Percentiles rank a stretch among this genome's conserved stretches.
Evolutionary conservation across 176 grass and related monocot species (phyloP).

Genomic region (Aechmea fasciata): DNA sequence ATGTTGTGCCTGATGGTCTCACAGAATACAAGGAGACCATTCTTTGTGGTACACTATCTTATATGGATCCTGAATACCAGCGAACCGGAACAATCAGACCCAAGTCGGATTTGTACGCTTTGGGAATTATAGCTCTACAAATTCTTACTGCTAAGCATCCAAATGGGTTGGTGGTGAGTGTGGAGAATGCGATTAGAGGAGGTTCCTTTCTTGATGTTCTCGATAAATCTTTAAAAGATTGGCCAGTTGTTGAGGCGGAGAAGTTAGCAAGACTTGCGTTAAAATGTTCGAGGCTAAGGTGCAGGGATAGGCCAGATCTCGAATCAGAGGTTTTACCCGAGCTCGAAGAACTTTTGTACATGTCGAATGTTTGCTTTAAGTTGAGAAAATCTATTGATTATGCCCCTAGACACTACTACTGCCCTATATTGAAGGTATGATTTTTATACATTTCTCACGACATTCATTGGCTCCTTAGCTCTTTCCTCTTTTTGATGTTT

Average conservation of each 20-base stretch:
- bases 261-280: constrained; percentile 61
- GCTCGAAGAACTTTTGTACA: constrained; percentile 54
- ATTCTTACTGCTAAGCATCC: constrained; percentile 52
- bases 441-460: neutral
- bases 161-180: constrained; percentile 38
- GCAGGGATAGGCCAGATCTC: constrained; percentile 66
- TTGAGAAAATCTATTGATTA: constrained; percentile 15
- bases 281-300: constrained; percentile 48
- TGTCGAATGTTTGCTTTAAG: constrained; percentile 28
- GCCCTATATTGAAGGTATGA: constrained; percentile 74
- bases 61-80: constrained; percentile 95
- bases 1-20: constrained; percentile 63
- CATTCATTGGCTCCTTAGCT: neutral
- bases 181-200: constrained; percentile 39
- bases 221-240: constrained; percentile 48
- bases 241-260: constrained; percentile 55
- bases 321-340: constrained; percentile 61
- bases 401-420: constrained; percentile 62
- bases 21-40: constrained; percentile 86
- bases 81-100: constrained; percentile 77
- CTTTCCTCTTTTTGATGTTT: neutral
- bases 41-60: constrained; percentile 67
- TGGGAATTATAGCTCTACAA: constrained; percentile 75
- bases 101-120: constrained; percentile 82
- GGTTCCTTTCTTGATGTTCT: constrained; percentile 35